Evolutionary conservation across 2,329 filamentous ascomycete species (phyloP).

Genomic region (Ceratocystis destructans): DNA sequence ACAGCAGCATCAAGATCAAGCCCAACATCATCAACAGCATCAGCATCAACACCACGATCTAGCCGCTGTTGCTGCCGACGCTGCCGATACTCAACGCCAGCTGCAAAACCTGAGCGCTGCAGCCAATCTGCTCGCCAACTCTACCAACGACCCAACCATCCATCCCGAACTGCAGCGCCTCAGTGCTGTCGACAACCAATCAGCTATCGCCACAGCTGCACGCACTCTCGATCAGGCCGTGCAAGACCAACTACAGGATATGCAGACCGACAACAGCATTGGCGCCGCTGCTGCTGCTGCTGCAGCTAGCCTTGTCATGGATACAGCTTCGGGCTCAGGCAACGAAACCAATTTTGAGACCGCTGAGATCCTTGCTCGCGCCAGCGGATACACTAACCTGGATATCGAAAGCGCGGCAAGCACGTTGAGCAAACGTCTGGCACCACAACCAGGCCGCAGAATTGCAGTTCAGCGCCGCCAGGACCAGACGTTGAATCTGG

Average conservation of each 20-base stretch:
- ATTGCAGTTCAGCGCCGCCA: slow-evolving; percentile 39
- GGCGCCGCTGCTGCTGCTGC: slow-evolving; percentile 17
- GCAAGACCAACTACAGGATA: slow-evolving; percentile 20
- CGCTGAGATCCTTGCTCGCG: slow-evolving; percentile 35
- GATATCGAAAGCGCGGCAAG: slow-evolving; percentile 33
- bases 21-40: slow-evolving; percentile 17
- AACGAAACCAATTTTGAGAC: slow-evolving; percentile 23
- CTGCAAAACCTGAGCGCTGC: slow-evolving; percentile 21
- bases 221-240: slow-evolving; percentile 20
- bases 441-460: slow-evolving; percentile 35
- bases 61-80: slow-evolving; percentile 13
- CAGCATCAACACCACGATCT: slow-evolving; percentile 19
- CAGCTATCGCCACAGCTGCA: neutral
- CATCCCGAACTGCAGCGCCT: slow-evolving; percentile 24
- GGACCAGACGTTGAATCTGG: slow-evolving; percentile 41
- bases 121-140: slow-evolving; percentile 26
- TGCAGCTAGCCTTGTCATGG: slow-evolving; percentile 14
- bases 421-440: slow-evolving; percentile 41
- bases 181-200: slow-evolving; percentile 17
- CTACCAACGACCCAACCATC: slow-evolving; percentile 21
- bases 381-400: slow-evolving; percentile 35
- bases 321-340: slow-evolving; percentile 6
- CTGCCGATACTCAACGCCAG: slow-evolving; percentile 18
- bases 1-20: slow-evolving; percentile 17
- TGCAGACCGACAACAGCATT: slow-evolving; percentile 19